Evolutionary conservation across 2,329 filamentous ascomycete species (phyloP).

Genomic region (Diaporthe caulivora): DNA sequence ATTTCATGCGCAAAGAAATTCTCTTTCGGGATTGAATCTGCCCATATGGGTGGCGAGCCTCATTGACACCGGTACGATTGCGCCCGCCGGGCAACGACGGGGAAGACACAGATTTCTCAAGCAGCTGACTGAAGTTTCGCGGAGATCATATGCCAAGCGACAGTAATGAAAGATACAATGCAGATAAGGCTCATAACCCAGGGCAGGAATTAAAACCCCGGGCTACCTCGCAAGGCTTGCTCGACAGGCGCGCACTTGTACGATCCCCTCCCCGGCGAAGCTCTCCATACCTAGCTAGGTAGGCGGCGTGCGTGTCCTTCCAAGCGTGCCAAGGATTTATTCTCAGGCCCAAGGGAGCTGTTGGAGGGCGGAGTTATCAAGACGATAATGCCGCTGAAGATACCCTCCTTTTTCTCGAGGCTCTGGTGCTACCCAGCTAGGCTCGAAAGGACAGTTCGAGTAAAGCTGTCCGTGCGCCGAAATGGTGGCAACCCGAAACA

Average conservation of each 20-base stretch:
- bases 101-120: neutral
- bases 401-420: neutral
- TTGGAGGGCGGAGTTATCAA: neutral
- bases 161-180: neutral
- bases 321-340: neutral
- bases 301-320: neutral
- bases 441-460: neutral
- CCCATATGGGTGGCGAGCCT: neutral
- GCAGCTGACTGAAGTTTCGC: neutral
- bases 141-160: neutral
- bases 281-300: neutral
- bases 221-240: neutral
- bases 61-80: neutral
- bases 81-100: neutral
- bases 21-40: too few species aligned
- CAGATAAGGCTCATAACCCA: neutral
- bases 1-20: neutral
- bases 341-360: neutral
- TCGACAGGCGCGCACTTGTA: neutral
- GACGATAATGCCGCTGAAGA: too few species aligned
- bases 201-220: neutral
- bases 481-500: slow-evolving; percentile 27
- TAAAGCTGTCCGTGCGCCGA: slow-evolving; percentile 17
- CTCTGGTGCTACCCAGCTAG: neutral
- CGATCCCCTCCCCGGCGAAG: neutral